A percentile compares a stretch with the other conserved stretches of the same genome.
Evolutionary conservation across 208 protist species (phyloP).

Genomic region (Leishmania tropica): DNA sequence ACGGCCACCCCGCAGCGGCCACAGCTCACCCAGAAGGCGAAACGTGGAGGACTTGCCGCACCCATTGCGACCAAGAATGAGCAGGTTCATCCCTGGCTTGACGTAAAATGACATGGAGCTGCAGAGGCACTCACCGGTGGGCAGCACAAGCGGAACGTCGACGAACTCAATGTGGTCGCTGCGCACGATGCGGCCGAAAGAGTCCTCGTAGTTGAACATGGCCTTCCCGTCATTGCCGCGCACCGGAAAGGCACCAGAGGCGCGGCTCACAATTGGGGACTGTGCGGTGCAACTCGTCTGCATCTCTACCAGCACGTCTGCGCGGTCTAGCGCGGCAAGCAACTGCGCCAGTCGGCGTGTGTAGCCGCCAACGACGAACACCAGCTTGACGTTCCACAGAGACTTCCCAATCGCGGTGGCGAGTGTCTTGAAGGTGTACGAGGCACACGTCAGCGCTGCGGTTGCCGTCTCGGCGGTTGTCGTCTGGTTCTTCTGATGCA

Average conservation of each 20-base stretch:
- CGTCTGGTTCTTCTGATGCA: conserved; percentile 15
- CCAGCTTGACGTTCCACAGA: conserved; percentile 49
- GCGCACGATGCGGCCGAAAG: conserved; percentile 34
- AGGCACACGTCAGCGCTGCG: conserved; percentile 23
- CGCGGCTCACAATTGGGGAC: conserved; percentile 11
- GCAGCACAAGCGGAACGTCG: conserved; percentile 67
- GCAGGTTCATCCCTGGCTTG: conserved; percentile 81
- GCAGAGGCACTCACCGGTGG: conserved; percentile 64
- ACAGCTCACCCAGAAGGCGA: conserved; percentile 81
- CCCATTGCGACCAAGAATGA: conserved; percentile 93
- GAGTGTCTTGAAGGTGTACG: conserved; percentile 53
- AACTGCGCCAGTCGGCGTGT: conserved; percentile 58
- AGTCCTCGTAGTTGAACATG: conserved; percentile 12
- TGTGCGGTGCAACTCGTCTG: conserved; percentile 28
- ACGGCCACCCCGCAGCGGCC: conserved; percentile 65
- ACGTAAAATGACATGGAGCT: conserved; percentile 74
- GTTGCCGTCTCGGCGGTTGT: conserved; percentile 14
- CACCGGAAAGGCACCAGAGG: conserved; percentile 13
- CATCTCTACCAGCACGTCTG: conserved; percentile 29
- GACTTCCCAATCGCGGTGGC: conserved; percentile 44
- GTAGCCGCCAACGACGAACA: conserved; percentile 55
- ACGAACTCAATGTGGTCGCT: conserved; percentile 87
- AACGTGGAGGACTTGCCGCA: conserved; percentile 92
- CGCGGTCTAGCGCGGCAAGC: conserved; percentile 40
- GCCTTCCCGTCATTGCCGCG: conserved; percentile 1